phyloP scores from a whole-genome alignment of 2,329 filamentous ascomycete species.

The Trichoderma aggressivum region DNA sequence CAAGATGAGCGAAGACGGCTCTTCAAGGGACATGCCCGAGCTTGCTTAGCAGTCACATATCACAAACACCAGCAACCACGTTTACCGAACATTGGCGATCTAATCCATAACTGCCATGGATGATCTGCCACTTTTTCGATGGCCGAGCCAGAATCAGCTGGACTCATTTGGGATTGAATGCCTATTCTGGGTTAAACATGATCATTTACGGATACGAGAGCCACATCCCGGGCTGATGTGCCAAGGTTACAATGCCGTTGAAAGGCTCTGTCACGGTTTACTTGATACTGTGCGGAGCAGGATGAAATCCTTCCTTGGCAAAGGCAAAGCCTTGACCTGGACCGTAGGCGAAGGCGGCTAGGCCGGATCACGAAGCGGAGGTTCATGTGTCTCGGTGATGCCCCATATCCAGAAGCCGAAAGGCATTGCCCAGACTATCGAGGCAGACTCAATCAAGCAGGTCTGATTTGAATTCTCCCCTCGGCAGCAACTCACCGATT shows the following conservation, averaged over 20 bases:
- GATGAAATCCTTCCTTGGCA: background rate
- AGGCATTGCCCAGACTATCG: background rate
- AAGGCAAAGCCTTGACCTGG: background rate
- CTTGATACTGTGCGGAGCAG: background rate
- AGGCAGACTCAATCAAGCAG: background rate
- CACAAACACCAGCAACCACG: background rate
- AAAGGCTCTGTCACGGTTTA: background rate
- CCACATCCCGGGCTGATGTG: background rate
- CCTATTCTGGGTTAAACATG: background rate
- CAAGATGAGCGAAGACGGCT: background rate
- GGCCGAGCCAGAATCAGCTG: background rate
- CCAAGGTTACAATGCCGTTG: background rate
- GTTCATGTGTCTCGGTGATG: background rate
- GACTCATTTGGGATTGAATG: background rate
- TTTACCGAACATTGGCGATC: background rate
- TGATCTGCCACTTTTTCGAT: background rate
- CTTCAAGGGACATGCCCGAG: background rate
- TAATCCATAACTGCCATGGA: background rate
- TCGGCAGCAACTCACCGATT: background rate
- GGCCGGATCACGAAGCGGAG: background rate
- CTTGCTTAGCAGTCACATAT: background rate
- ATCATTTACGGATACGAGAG: background rate
- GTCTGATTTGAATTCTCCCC: background rate
- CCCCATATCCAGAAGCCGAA: background rate
- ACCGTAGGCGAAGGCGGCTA: background rate